Conservation (phyloP, 1,284 basidiomycete species). For the Leccinum insolens region DNA sequence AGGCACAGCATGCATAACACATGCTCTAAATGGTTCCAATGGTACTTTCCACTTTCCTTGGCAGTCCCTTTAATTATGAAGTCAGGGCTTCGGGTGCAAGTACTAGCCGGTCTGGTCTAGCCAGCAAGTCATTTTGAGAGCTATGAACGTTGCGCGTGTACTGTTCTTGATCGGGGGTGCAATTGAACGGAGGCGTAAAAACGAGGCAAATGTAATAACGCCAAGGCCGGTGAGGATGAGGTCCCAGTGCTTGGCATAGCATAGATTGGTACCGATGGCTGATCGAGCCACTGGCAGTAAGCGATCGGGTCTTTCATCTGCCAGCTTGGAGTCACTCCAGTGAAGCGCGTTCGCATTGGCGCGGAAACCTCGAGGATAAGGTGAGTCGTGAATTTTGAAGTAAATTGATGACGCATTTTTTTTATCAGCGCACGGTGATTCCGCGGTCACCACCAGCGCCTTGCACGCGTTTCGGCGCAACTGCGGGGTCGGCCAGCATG, state of each 20-base stretch:
- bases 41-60: conserved; percentile 12
- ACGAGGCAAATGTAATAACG: not conserved
- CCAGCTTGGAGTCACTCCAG: not conserved
- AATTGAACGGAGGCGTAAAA: not conserved
- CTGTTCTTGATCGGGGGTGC: not conserved
- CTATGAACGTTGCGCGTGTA: not conserved
- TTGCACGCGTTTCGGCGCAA: not conserved
- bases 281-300: conserved; percentile 11
- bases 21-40: conserved; percentile 2
- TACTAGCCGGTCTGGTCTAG: not conserved
- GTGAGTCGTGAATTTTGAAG: conserved; percentile 16
- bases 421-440: conserved; percentile 1
- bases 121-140: not conserved
- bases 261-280: not conserved
- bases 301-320: conserved; percentile 8
- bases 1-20: conserved; percentile 10
- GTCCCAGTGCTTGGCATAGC: not conserved
- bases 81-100: not conserved
- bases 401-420: not conserved
- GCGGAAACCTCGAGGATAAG: conserved; percentile 19
- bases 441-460: not conserved
- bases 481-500: not conserved
- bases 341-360: not conserved
- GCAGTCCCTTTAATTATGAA: conserved; percentile 1
- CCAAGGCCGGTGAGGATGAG: not conserved